These are phyloP conservation scores for Grigorovia jiainica DNA, from an alignment of 805 yeast species.

Conservation along the genomic window DNA sequence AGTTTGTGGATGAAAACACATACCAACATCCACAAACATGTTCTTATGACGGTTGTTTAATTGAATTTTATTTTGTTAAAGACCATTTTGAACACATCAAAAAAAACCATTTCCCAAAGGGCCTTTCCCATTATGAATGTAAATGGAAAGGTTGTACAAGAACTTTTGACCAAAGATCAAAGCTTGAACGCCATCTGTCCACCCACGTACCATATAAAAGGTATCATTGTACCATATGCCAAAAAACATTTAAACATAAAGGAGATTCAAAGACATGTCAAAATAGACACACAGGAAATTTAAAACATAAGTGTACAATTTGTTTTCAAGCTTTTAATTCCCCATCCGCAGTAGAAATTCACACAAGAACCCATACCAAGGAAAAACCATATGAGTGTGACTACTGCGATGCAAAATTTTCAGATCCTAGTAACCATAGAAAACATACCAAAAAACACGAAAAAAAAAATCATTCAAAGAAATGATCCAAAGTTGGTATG, in stretches of 20 bases:
- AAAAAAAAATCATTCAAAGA: no score
- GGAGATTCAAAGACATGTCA: slow-evolving; percentile 70
- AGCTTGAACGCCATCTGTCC: slow-evolving; percentile 78
- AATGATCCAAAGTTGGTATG: no score
- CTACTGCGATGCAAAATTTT: slow-evolving; percentile 74
- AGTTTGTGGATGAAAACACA: no score
- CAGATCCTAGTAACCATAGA: slow-evolving; percentile 80
- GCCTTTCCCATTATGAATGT: slow-evolving; percentile 63
- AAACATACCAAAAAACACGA: slow-evolving; percentile 85
- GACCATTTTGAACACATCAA: slow-evolving; percentile 66
- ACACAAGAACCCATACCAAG: slow-evolving; percentile 80
- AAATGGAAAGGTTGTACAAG: slow-evolving; percentile 74
- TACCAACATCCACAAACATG: slow-evolving; percentile 11
- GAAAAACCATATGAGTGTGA: slow-evolving; percentile 78
- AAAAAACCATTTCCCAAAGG: slow-evolving; percentile 61
- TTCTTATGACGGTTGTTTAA: slow-evolving; percentile 37
- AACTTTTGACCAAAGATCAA: slow-evolving; percentile 72
- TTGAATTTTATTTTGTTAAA: slow-evolving; percentile 41
- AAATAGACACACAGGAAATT: slow-evolving; percentile 82
- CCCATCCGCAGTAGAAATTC: slow-evolving; percentile 73
- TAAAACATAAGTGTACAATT: slow-evolving; percentile 61
- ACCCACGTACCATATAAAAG: slow-evolving; percentile 84
- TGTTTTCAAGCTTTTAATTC: slow-evolving; percentile 80
- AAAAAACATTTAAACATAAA: slow-evolving; percentile 64
- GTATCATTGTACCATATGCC: slow-evolving; percentile 59